These are phyloP conservation scores for Tetrapisispora namnaoensis DNA, from an alignment of 805 yeast species.

Conservation along the genomic window DNA sequence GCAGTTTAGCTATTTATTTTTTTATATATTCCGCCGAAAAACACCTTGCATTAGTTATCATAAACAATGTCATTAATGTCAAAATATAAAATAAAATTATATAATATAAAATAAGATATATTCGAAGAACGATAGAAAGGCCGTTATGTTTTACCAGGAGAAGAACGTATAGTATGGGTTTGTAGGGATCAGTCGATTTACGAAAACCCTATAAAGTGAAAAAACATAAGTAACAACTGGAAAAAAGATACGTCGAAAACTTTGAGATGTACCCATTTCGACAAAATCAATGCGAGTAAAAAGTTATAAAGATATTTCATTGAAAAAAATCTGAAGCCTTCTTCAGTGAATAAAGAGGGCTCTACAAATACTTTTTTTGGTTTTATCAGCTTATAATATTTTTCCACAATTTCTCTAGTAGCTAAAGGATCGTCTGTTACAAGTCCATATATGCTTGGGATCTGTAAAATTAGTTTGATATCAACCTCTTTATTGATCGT, in stretches of 20 bases:
- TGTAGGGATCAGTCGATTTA: not conserved
- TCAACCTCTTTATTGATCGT: slow-evolving; percentile 36
- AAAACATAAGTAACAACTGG: slow-evolving; percentile 10
- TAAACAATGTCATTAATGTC: too few relatives aligned
- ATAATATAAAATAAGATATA: too few relatives aligned
- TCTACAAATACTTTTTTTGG: slow-evolving; percentile 6
- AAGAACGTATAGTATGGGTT: too few relatives aligned
- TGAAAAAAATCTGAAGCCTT: slow-evolving; percentile 21
- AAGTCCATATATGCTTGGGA: slow-evolving; percentile 24
- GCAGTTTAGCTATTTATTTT: too few relatives aligned
- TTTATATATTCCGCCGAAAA: too few relatives aligned
- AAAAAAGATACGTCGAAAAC: slow-evolving; percentile 19
- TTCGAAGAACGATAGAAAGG: too few relatives aligned
- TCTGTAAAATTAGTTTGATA: slow-evolving; percentile 20
- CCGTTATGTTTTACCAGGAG: too few relatives aligned
- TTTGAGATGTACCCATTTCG: slow-evolving; percentile 20
- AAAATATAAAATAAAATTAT: too few relatives aligned
- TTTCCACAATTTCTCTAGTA: slow-evolving; percentile 11
- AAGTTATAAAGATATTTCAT: slow-evolving; percentile 13
- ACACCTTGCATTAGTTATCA: too few relatives aligned
- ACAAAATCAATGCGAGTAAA: slow-evolving; percentile 13
- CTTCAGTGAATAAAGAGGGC: slow-evolving; percentile 13
- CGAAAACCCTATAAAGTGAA: slow-evolving; percentile 13
- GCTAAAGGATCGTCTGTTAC: slow-evolving; percentile 25
- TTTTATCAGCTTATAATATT: not conserved